Base-by-base conservation (phyloP, 305 asterid genomes). In the Stenogyne calaminthoides region DNA sequence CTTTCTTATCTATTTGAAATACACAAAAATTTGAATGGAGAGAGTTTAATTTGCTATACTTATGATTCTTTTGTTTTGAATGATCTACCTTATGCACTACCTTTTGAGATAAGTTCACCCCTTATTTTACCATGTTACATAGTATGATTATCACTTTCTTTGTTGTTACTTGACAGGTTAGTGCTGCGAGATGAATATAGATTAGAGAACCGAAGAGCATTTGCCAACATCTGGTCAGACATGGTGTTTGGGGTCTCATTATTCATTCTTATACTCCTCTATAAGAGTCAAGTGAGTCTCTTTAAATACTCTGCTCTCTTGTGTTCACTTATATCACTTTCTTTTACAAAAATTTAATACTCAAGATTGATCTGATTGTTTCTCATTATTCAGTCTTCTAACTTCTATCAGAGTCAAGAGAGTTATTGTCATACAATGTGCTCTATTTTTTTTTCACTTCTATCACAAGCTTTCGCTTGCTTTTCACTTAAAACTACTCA, bases 171-270 rank as follows among this genome's bases (percentile, higher is more conserved):
- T 70, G 57, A 47, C 94, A 92, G 99, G 77, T 80, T 95, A 85
- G 91, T 89, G 83, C 80, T 95, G 86, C 88, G 88, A 76, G 97
- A 92, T 0, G 95, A 92, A 72, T 67, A 89, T 90, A 92, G 98
- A 82, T 83, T 95, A 80, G 97, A 89, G 78, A 95, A 95, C 83
- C 96, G 98, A 36, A 85, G 81, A 72, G 90, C 93, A 67, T 95
- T 92, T 81, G 99, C 99, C 59, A 92, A 95, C 86, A 95, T 95
- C 76, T 95, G 91, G 93, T 95, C 99, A 5, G 98, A 95, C 80
- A 75, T 82, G 77, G 92, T 88, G 82, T 95, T 88, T 81, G 99
- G 98, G 80, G 73, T 88, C 74, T 89, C 99, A 69, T 75, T 92
- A 54, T 95, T 95, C 84, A 46, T 86, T 84, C 90, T 95, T 77